These are phyloP conservation scores for Trametes hirsuta DNA, from an alignment of 1,284 basidiomycete species.

Conservation along the genomic window DNA sequence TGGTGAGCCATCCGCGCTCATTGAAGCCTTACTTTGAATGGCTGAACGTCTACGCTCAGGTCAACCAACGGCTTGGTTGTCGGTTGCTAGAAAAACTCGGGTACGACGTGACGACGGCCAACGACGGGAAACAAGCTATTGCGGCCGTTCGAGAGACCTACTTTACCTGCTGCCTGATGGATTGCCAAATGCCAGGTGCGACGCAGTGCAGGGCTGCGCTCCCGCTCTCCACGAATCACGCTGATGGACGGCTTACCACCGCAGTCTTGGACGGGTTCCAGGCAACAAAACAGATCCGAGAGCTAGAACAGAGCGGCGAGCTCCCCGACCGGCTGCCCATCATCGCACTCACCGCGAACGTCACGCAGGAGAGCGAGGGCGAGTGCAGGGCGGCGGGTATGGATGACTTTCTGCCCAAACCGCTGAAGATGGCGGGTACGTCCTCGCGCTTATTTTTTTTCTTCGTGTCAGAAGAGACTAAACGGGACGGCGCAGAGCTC, in stretches of 20 bases:
- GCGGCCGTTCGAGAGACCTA: conserved; percentile 21
- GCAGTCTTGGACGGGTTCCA: conserved; percentile 35
- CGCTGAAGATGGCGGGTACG: conserved; percentile 32
- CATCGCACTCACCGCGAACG: conserved; percentile 37
- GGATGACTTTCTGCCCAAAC: conserved; percentile 37
- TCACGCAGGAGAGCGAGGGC: conserved; percentile 33
- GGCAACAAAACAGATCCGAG: conserved; percentile 31
- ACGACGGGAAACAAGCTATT: conserved; percentile 34
- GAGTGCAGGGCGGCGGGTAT: conserved; percentile 35
- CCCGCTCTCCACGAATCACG: not conserved
- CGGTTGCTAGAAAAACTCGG: conserved; percentile 35
- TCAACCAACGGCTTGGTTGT: conserved; percentile 35
- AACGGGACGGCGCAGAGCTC: not conserved
- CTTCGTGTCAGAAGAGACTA: not conserved
- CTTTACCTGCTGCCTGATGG: conserved; percentile 35
- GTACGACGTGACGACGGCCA: conserved; percentile 33
- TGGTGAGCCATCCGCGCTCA: conserved; percentile 16
- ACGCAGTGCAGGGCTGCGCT: not conserved
- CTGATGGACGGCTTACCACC: not conserved
- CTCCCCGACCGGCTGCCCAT: conserved; percentile 32
- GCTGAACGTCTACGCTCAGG: conserved; percentile 11
- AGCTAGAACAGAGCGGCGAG: conserved; percentile 30
- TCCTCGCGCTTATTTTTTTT: not conserved
- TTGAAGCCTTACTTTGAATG: not conserved
- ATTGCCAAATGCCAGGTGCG: conserved; percentile 36